A percentile compares a stretch with the other conserved stretches of the same genome.
Conservation (phyloP, 2,329 filamentous ascomycete species). For the Neopestalotiopsis rosae region DNA sequence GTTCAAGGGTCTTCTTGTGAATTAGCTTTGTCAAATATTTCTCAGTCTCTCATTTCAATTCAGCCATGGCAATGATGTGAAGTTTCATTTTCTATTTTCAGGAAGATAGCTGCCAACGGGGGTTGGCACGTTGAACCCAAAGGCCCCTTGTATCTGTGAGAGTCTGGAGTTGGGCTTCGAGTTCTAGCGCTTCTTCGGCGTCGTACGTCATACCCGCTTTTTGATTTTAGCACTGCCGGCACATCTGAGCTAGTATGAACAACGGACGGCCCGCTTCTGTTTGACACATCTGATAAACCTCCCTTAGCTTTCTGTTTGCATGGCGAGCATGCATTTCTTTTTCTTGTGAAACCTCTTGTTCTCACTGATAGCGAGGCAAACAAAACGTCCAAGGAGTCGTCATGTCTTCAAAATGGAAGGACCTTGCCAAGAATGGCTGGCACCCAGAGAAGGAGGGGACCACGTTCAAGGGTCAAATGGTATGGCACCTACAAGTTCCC, state of each 20-base stretch:
- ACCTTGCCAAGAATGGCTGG: constrained; percentile 57
- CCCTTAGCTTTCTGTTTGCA: background rate
- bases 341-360: background rate
- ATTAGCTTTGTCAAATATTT: no score
- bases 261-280: background rate
- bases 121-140: background rate
- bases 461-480: constrained; percentile 50
- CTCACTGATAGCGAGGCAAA: background rate
- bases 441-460: constrained; percentile 52
- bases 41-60: no score
- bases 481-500: constrained; percentile 35
- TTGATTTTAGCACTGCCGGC: background rate
- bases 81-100: background rate
- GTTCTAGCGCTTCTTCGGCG: background rate
- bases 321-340: constrained; percentile 4
- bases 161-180: background rate
- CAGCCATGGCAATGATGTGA: background rate
- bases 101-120: background rate
- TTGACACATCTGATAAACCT: constrained; percentile 12
- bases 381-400: background rate
- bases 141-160: background rate
- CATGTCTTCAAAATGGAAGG: constrained; percentile 52
- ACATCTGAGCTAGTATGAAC: background rate
- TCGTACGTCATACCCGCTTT: constrained; percentile 9
- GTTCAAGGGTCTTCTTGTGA: no score